Evolutionary conservation across 768 basidiomycete genomes (phyloP), one percentile per base, ranked within the genome.

Genomic region (Plicaturopsis crispa): DNA sequence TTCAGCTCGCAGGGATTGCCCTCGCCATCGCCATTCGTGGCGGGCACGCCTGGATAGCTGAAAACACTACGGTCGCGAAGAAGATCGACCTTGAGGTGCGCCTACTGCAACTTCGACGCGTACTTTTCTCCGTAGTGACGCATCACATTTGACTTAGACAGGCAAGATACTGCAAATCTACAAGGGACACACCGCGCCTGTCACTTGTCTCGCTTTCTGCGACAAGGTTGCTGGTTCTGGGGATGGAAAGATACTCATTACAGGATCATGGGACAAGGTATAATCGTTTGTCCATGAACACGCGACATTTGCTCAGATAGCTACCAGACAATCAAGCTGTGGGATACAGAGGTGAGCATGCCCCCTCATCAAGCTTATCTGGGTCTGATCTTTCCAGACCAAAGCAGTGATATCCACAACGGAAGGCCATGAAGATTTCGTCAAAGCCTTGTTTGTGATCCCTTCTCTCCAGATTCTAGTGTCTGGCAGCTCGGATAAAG

Each of bases 251-350:
- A 55, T 84, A 6, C 61, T 99, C 24, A 72, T 98, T 45, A 90
- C 87, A 31, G 92, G 87, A 16, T 92, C 92, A 33, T 99, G 96
- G 96, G 96, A 99, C 56, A 81, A 77, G 61, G 87, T 77, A 45
- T n/a, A 45, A 46, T 46, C 32, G 36, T 38, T 2, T 30, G 17
- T 14, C 14, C 26, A 28, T 14, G 26, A 28, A 28, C 14, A 28
- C 8, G 14, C 26, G 10, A 28, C 8, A 8, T 8, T 28, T 14
- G 26, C 26, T 28, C 10, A 28, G 12, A 1, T 31, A 22, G 38
- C 19, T 24, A 34, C 40, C 51, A 97, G 89, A 80, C 80, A 1
- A 87, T 99, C 59, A 84, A 78, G 55, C 40, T 93, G 5, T 98
- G 93, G 93, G 69, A 93, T 52, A 75, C 73, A 7, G 56, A 73